Conservation (phyloP, 441 rosid species). For the Jatropha multifida region DNA sequence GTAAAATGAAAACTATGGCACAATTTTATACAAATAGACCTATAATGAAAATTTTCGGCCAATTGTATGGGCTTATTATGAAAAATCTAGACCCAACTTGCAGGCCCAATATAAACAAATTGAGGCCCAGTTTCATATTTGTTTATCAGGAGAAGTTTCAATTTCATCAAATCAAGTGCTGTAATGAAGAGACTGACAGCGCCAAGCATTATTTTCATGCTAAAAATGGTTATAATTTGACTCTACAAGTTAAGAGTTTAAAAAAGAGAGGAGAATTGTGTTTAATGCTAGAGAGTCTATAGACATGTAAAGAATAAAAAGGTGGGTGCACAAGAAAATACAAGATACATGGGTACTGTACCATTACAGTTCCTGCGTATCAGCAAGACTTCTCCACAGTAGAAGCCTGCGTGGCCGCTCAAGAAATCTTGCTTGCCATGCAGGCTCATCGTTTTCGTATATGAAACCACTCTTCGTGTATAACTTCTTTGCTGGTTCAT, state of each 20-base stretch:
- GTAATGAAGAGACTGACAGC: background rate
- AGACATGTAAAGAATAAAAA: background rate
- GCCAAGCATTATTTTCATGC: background rate
- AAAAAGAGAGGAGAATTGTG: background rate
- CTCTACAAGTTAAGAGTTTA: background rate
- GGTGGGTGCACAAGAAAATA: background rate
- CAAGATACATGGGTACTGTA: background rate
- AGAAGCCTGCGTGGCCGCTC: constrained; percentile 73
- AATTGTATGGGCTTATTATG: no score
- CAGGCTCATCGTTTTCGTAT: constrained; percentile 75
- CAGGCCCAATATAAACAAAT: no score
- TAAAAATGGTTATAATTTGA: background rate
- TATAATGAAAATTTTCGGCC: no score
- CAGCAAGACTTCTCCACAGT: constrained; percentile 59
- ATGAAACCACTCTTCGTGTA: constrained; percentile 73
- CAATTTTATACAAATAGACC: no score
- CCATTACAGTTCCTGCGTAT: constrained; percentile 28
- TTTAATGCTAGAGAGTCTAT: background rate
- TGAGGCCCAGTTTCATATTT: background rate
- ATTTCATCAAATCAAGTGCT: background rate
- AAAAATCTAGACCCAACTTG: no score
- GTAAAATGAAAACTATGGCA: no score
- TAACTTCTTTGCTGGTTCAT: constrained; percentile 76
- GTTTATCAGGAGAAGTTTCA: background rate
- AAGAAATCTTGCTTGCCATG: constrained; percentile 94